phyloP scores from a whole-genome alignment of 2,329 filamentous ascomycete genomes.

The Ophiostoma ulmi region DNA sequence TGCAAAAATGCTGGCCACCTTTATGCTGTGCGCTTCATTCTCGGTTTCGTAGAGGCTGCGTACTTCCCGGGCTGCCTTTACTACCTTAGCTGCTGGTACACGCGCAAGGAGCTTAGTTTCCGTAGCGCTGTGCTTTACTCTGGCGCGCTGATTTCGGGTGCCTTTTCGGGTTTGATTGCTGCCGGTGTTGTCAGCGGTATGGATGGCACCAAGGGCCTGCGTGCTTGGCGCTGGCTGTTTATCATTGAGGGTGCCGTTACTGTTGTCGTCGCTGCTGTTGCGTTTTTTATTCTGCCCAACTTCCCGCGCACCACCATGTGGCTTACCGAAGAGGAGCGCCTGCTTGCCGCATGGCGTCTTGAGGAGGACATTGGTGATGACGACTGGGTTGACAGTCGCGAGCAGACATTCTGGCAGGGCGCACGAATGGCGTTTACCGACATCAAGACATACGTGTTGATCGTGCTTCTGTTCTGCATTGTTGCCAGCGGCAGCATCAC shows the following conservation, averaged over 20 bases:
- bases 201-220: conserved; percentile 51
- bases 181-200: conserved; percentile 63
- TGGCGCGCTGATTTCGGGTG: conserved; percentile 59
- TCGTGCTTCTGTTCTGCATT: conserved; percentile 54
- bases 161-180: conserved; percentile 58
- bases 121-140: conserved; percentile 54
- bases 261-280: conserved; percentile 27
- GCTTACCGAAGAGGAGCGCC: conserved; percentile 42
- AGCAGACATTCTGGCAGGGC: conserved; percentile 53
- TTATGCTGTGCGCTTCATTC: conserved; percentile 40
- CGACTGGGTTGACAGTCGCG: conserved; percentile 53
- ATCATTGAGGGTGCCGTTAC: conserved; percentile 26
- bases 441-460: conserved; percentile 55
- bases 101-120: conserved; percentile 56
- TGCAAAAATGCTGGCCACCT: conserved; percentile 37
- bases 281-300: conserved; percentile 48
- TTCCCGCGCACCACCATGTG: conserved; percentile 49
- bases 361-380: conserved; percentile 53
- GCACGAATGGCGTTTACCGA: conserved; percentile 53
- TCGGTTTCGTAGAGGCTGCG: conserved; percentile 42
- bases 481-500: conserved; percentile 53
- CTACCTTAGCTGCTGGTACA: conserved; percentile 57
- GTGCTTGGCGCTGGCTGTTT: conserved; percentile 36
- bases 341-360: conserved; percentile 43
- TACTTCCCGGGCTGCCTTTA: conserved; percentile 33